A percentile compares a stretch with the other conserved stretches of the same genome.
phyloP scores from a whole-genome alignment of 148 eudicot genomes.

The Chenopodium formosanum region DNA sequence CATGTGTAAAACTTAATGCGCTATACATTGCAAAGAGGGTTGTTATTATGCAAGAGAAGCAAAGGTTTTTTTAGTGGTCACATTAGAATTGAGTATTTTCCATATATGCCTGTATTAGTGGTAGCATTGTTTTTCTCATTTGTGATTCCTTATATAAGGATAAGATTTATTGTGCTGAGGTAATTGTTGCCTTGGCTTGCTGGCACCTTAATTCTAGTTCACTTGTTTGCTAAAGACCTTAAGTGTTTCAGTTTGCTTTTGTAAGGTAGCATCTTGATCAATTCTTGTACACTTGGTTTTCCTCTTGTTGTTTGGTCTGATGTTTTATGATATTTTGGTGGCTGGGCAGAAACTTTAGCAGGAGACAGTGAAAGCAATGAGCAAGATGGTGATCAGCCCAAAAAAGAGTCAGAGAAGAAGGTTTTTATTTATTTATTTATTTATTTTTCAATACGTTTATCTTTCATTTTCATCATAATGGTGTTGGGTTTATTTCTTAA shows the following conservation, averaged over 20 bases:
- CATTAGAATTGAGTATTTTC: neutral
- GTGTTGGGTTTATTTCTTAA: neutral
- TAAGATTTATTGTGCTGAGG: neutral
- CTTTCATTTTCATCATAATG: neutral
- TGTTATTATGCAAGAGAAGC: neutral
- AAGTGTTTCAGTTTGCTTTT: neutral
- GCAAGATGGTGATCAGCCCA: slow-evolving; percentile 27
- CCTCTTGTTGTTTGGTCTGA: neutral
- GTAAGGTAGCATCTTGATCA: neutral
- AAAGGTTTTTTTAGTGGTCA: neutral
- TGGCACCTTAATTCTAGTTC: neutral
- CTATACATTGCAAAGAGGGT: neutral
- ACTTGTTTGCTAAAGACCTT: neutral
- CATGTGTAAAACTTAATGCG: neutral
- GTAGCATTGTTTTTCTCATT: neutral
- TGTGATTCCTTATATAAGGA: neutral
- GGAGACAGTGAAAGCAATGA: slow-evolving; percentile 28
- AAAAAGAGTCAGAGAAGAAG: slow-evolving; percentile 30
- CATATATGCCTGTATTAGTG: neutral
- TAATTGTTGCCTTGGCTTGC: neutral
- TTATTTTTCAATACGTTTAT: neutral
- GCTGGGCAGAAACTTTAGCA: slow-evolving; percentile 26
- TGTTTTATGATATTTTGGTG: slow-evolving; percentile 12
- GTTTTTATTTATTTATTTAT: slow-evolving; percentile 8
- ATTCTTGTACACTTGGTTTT: neutral